Base-by-base conservation (phyloP, 495 filamentous ascomycete species). In the Patellaria atrata region DNA sequence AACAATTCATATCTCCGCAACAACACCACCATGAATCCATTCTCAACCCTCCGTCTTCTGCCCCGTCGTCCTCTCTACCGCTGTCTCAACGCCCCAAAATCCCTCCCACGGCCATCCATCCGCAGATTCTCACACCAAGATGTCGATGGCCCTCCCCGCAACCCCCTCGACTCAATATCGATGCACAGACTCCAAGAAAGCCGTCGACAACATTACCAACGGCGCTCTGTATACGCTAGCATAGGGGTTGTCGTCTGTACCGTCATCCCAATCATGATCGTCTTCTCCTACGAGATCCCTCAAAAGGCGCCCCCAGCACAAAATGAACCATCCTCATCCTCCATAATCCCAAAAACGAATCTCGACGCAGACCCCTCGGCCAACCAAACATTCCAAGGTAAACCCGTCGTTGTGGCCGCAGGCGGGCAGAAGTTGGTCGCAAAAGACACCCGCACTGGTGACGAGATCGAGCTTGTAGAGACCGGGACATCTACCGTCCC, bases 401-500 rank as follows among this genome's bases (percentile, higher is more conserved):
- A 52, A 63, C 73, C 54, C 55, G 68, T 53, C 48, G 57, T 44
- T 40, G 35, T 60, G 54, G 17, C 60, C 36, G 17, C 52, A 46
- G 34, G 59, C 12, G 67, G 65, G 41, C 63, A 68, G 49, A 70
- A 74, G 35, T 60, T 73, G 3, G 55, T 75, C 0, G 52, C 72
- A 1, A 65, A 67, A 63, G 43, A 55, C 16, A 33, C 42, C 40
- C 70, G 76, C 13, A 28, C 30, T 12, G 19, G n/a, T n/a, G 65
- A 72, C 30, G 56, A 62, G 6, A 63, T 59, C 13, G 76, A 84
- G 39, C 60, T 82, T 27, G 75, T 91, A 0, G 58, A 68, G 2
- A 91, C 84, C 2, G 82, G 86, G n/a, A 89, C 80, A 37, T 79
- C 71, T 54, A 73, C 74, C 3, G 70, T 94, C 0, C 84, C 85